Conservation (phyloP, 352 stramenopile species). For the Thalassiosira livingstoniorum region DNA sequence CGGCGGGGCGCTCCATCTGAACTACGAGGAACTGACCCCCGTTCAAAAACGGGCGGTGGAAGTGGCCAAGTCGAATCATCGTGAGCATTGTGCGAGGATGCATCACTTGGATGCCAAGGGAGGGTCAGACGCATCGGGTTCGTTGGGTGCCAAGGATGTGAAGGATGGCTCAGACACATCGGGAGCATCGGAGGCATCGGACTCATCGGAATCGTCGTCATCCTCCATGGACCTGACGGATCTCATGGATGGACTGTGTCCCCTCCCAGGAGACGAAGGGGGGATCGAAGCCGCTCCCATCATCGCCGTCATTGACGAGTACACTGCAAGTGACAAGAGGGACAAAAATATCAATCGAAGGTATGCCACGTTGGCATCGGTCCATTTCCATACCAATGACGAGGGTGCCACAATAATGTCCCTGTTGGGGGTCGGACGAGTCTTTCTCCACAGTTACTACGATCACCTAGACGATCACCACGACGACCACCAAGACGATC, state of each 20-base stretch:
- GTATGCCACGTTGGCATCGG: conserved; percentile 65
- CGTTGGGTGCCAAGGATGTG: too few relatives aligned
- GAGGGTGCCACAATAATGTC: conserved; percentile 27
- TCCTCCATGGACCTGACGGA: neutral
- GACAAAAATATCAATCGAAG: conserved; percentile 4
- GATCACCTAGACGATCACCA: conserved; percentile 5
- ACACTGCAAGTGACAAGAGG: conserved; percentile 21
- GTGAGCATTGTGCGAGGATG: conserved; percentile 28
- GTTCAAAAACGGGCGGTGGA: conserved; percentile 40
- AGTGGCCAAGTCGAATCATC: conserved; percentile 17
- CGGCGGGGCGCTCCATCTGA: conserved; percentile 20
- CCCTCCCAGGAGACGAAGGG: neutral
- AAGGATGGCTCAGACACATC: too few relatives aligned
- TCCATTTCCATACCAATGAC: conserved; percentile 23
- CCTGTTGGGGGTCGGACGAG: conserved; percentile 68
- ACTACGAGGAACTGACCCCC: conserved; percentile 25
- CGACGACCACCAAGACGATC: conserved; percentile 37
- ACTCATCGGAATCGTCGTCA: too few relatives aligned
- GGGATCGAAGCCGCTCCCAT: conserved; percentile 60
- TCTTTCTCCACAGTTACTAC: conserved; percentile 58
- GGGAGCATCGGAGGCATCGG: too few relatives aligned
- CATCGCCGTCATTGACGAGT: conserved; percentile 66
- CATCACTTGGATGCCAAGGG: neutral
- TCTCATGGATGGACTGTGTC: neutral
- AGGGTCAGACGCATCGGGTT: too few relatives aligned